A percentile compares a stretch with the other conserved stretches of the same genome.
Evolutionary conservation across 225 moss, liverwort and hornwort genomes (phyloP).

Genomic region (Rhytidiadelphus loreus): DNA sequence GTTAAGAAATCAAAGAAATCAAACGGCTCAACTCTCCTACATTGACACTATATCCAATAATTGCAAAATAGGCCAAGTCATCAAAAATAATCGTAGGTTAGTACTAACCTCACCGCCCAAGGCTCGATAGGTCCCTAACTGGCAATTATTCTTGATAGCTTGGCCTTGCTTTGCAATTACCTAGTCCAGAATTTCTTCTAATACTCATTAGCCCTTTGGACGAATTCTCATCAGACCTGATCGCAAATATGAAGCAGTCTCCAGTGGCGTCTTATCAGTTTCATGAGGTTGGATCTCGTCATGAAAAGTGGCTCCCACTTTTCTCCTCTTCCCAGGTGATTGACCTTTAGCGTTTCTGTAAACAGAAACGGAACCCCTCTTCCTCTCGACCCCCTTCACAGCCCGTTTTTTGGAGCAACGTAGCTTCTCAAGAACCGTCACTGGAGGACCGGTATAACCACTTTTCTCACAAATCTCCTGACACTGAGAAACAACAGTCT

Average conservation of each 20-base stretch:
- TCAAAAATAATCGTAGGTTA: no score
- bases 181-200: neutral
- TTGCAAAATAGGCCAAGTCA: no score
- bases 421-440: neutral
- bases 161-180: no score
- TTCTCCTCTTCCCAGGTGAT: neutral
- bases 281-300: neutral
- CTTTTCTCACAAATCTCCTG: no score
- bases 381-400: neutral
- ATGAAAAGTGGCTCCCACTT: neutral
- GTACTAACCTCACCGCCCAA: no score
- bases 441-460: no score
- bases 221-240: neutral
- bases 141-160: no score
- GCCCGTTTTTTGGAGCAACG: neutral
- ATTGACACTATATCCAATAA: no score
- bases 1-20: no score
- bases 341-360: neutral
- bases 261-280: neutral
- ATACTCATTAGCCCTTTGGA: neutral
- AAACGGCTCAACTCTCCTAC: no score
- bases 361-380: no score
- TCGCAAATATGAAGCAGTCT: neutral
- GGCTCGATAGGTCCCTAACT: no score
- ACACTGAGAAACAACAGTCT: neutral